Evolutionary conservation across 139 green algal species (phyloP).

Genomic region (Nannochloris sp.): DNA sequence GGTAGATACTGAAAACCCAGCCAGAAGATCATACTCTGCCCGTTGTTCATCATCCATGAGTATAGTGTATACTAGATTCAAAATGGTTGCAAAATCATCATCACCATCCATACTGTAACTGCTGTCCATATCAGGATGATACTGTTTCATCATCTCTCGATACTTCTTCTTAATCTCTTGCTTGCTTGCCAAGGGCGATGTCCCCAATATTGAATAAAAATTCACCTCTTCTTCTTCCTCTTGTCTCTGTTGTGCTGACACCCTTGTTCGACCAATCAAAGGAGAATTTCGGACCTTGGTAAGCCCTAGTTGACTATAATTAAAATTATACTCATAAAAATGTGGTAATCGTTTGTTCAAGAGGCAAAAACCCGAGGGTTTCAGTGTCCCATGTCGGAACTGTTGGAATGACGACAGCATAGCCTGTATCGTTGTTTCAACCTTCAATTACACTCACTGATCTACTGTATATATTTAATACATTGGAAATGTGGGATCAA

Average conservation of each 20-base stretch:
- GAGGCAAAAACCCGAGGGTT: no score
- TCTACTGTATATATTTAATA: slow-evolving; percentile 4
- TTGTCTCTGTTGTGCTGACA: no score
- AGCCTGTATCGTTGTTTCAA: no score
- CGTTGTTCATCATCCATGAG: slow-evolving; percentile 24
- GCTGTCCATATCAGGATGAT: slow-evolving; percentile 20
- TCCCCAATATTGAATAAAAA: slow-evolving; percentile 13
- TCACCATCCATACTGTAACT: slow-evolving; percentile 1
- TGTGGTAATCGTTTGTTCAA: no score
- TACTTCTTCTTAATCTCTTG: slow-evolving; percentile 23
- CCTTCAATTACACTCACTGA: no score
- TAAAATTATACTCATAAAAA: no score
- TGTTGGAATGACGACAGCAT: no score
- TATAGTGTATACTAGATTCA: slow-evolving; percentile 16
- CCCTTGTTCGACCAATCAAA: no score
- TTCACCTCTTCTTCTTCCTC: neutral
- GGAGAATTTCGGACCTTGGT: no score
- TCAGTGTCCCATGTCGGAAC: no score
- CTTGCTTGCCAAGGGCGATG: slow-evolving; percentile 9
- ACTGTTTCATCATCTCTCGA: slow-evolving; percentile 20
- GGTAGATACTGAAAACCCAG: slow-evolving; percentile 1
- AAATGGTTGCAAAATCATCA: neutral
- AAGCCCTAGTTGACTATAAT: no score
- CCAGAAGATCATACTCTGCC: slow-evolving; percentile 23
- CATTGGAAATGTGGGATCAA: slow-evolving; percentile 21